Percentiles rank a stretch among this genome's conserved stretches.
phyloP scores from a whole-genome alignment of 2,329 filamentous ascomycete genomes.

The Talaromyces marneffei region DNA sequence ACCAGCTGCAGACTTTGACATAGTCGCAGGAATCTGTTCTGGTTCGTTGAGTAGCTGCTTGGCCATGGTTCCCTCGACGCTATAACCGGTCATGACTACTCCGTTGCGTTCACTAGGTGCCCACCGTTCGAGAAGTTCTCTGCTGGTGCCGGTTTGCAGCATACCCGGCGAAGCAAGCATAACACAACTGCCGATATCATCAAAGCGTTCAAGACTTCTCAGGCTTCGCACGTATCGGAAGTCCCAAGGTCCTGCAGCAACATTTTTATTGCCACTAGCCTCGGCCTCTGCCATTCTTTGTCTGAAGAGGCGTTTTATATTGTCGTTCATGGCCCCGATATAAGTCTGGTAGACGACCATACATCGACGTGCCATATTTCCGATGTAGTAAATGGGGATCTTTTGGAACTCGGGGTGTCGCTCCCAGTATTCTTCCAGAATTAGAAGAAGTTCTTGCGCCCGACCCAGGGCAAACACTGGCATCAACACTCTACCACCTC shows the following conservation, averaged over 20 bases:
- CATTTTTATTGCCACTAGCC: conserved; percentile 70
- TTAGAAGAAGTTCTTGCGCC: conserved; percentile 88
- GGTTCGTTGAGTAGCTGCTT: conserved; percentile 93
- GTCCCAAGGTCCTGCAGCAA: conserved; percentile 73
- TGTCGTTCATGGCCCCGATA: conserved; percentile 97
- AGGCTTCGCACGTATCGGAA: conserved; percentile 90
- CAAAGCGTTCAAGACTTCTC: conserved; percentile 89
- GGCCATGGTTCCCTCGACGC: conserved; percentile 96
- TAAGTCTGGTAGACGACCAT: conserved; percentile 99
- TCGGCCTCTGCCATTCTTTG: conserved; percentile 89
- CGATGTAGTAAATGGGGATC: conserved; percentile 94
- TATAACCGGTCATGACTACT: conserved; percentile 98
- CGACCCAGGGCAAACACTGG: conserved; percentile 92
- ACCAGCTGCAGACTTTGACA: conserved; percentile 59
- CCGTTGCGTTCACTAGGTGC: conserved; percentile 94
- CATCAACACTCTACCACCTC: conserved; percentile 86
- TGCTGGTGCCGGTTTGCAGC: conserved; percentile 92
- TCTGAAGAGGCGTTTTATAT: conserved; percentile 91
- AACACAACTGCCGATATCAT: conserved; percentile 90
- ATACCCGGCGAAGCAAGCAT: conserved; percentile 98
- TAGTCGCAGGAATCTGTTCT: conserved; percentile 89
- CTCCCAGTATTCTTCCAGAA: conserved; percentile 94
- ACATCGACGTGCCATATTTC: conserved; percentile 88
- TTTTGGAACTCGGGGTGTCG: conserved; percentile 84
- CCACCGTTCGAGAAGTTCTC: conserved; percentile 91